Evolutionary conservation across 345 rosid species (phyloP).

Genomic region (Arabis hirsuta): DNA sequence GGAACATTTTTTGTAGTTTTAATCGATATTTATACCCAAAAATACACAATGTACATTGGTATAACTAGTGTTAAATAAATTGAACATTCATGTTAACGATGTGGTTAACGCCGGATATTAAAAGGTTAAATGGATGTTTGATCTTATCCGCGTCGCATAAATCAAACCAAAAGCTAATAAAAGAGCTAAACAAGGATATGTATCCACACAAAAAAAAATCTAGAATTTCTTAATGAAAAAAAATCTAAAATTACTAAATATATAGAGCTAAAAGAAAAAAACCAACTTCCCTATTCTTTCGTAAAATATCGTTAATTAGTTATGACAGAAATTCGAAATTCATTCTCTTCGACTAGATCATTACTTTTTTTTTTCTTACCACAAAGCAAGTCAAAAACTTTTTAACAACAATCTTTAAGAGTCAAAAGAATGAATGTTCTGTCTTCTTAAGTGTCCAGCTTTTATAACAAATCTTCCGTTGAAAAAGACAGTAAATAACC

Average conservation of each 20-base stretch:
- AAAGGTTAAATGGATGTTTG: too few relatives aligned
- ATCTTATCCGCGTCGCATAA: neutral
- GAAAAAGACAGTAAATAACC: conserved; percentile 28
- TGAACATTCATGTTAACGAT: neutral
- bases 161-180: neutral
- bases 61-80: neutral
- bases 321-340: conserved; percentile 1
- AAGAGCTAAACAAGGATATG: conserved; percentile 7
- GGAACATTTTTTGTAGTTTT: neutral
- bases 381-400: conserved; percentile 15
- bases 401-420: neutral
- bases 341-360: neutral
- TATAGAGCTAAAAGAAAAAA: neutral
- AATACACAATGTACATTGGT: too few relatives aligned
- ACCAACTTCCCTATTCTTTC: conserved; percentile 1
- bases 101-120: too few relatives aligned
- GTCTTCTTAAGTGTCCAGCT: conserved; percentile 23
- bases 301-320: conserved; percentile 14
- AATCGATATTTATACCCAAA: too few relatives aligned
- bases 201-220: neutral
- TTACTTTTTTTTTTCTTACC: neutral
- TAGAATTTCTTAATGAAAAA: neutral
- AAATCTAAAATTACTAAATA: neutral
- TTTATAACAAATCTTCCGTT: conserved; percentile 28
- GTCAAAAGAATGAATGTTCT: conserved; percentile 27